These are phyloP conservation scores for Colletotrichum somersetense DNA, from an alignment of 2,329 filamentous ascomycete species.

Conservation along the genomic window DNA sequence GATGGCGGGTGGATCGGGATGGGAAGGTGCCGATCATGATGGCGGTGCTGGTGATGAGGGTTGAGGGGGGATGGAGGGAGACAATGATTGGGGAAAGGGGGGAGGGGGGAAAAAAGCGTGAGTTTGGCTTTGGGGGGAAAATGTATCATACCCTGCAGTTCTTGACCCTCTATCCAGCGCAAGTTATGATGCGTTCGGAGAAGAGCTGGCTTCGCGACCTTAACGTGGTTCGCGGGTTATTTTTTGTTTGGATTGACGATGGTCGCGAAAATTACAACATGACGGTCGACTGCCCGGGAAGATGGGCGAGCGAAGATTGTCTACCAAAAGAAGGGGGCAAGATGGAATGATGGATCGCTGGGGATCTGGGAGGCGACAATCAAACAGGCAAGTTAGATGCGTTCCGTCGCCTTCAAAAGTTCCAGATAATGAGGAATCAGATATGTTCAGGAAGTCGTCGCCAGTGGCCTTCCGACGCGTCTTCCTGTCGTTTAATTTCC, in stretches of 20 bases:
- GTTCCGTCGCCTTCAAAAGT: slow-evolving; percentile 23
- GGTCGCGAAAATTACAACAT: slow-evolving; percentile 41
- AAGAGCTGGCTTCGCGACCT: slow-evolving; percentile 35
- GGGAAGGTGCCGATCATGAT: slow-evolving; percentile 23
- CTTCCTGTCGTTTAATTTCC: slow-evolving; percentile 35
- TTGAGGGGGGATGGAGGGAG: not conserved
- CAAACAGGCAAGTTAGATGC: slow-evolving; percentile 38
- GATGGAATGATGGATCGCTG: slow-evolving; percentile 34
- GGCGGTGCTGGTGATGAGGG: slow-evolving; percentile 12
- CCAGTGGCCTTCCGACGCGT: slow-evolving; percentile 35
- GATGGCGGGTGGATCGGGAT: slow-evolving; percentile 21
- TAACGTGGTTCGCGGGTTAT: slow-evolving; percentile 36
- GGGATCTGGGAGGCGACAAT: slow-evolving; percentile 24
- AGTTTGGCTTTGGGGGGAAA: slow-evolving; percentile 38
- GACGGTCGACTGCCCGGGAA: slow-evolving; percentile 25
- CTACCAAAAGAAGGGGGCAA: slow-evolving; percentile 38
- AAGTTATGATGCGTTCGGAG: slow-evolving; percentile 20
- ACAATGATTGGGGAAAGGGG: slow-evolving; percentile 3
- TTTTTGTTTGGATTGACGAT: slow-evolving; percentile 24
- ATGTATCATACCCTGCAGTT: slow-evolving; percentile 42
- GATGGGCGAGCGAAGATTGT: slow-evolving; percentile 27
- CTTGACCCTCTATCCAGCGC: slow-evolving; percentile 25
- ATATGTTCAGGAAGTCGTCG: slow-evolving; percentile 17
- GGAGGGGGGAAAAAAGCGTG: slow-evolving; percentile 25
- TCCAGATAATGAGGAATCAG: slow-evolving; percentile 14